Conservation (phyloP, 192 early-diverging fungal species). For the Gryganskiella cystojenkinii region DNA sequence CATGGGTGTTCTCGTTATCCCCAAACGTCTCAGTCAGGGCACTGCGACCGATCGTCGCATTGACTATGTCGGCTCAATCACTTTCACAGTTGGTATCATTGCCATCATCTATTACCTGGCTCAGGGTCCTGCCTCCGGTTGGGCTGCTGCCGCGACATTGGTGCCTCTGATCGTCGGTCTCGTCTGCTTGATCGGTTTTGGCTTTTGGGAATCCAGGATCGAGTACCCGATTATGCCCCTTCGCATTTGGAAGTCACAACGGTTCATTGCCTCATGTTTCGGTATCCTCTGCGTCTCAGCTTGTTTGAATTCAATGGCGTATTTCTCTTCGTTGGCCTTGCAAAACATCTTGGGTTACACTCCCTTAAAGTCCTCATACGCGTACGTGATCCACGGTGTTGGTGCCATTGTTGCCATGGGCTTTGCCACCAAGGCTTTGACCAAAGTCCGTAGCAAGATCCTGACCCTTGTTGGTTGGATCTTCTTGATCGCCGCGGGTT, state of each 20-base stretch:
- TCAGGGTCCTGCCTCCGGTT: conserved; percentile 17
- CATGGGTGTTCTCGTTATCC: conserved; percentile 24
- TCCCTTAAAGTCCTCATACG: not conserved
- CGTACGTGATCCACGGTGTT: conserved; percentile 24
- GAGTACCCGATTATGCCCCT: conserved; percentile 19
- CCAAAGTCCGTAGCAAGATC: conserved; percentile 14
- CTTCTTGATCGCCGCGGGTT: conserved; percentile 11
- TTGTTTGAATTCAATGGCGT: conserved; percentile 22
- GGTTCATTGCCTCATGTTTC: conserved; percentile 8
- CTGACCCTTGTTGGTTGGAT: conserved; percentile 10
- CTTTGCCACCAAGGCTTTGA: not conserved
- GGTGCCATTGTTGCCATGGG: conserved; percentile 5
- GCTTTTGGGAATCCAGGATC: conserved; percentile 7
- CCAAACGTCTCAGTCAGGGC: not conserved
- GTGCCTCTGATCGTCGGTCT: conserved; percentile 8
- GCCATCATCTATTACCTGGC: conserved; percentile 32
- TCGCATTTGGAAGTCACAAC: conserved; percentile 17
- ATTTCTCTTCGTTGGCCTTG: conserved; percentile 17
- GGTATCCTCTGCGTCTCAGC: conserved; percentile 4
- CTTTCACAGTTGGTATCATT: conserved; percentile 21
- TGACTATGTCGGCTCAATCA: conserved; percentile 21
- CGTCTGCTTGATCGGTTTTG: conserved; percentile 1
- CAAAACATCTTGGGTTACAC: conserved; percentile 23
- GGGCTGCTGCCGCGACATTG: conserved; percentile 5
- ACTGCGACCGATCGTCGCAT: conserved; percentile 18